phyloP scores from a whole-genome alignment of 345 rosid genomes.

The Eucalyptus sp. region DNA sequence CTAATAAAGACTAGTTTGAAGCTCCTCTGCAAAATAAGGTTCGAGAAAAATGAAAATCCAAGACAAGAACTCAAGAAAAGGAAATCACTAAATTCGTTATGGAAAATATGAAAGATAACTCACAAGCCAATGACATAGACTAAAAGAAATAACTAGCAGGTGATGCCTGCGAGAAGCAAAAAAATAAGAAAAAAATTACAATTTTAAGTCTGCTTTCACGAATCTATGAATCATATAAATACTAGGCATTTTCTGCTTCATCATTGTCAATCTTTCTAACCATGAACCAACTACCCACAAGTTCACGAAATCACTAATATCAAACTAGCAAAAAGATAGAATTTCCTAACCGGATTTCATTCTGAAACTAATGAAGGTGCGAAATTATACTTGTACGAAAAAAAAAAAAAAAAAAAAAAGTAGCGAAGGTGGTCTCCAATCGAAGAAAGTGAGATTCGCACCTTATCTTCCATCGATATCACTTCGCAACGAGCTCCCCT shows the following conservation, averaged over 20 bases:
- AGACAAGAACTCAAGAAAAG: no score
- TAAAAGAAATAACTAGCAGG: fast-evolving
- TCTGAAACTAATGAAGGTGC: background rate
- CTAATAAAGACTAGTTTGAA: fast-evolving
- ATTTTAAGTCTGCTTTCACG: fast-evolving
- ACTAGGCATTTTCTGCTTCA: fast-evolving
- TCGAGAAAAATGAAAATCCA: no score
- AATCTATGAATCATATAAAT: no score
- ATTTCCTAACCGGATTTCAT: no score
- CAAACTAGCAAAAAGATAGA: no score
- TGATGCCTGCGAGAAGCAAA: fast-evolving
- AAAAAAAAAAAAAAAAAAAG: fast-evolving
- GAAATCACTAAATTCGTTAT: fast-evolving
- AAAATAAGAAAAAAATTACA: no score
- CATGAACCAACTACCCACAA: no score
- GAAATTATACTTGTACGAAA: background rate
- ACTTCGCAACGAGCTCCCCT: background rate
- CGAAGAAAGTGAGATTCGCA: background rate
- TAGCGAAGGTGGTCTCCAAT: background rate
- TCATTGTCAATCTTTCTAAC: no score
- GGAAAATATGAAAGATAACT: no score
- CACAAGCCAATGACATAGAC: no score
- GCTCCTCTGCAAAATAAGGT: no score
- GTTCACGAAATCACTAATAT: no score
- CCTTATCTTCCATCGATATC: background rate